These are phyloP conservation scores for Pseudomonodictys pantanalensis DNA, from an alignment of 495 filamentous ascomycete species.

Conservation along the genomic window DNA sequence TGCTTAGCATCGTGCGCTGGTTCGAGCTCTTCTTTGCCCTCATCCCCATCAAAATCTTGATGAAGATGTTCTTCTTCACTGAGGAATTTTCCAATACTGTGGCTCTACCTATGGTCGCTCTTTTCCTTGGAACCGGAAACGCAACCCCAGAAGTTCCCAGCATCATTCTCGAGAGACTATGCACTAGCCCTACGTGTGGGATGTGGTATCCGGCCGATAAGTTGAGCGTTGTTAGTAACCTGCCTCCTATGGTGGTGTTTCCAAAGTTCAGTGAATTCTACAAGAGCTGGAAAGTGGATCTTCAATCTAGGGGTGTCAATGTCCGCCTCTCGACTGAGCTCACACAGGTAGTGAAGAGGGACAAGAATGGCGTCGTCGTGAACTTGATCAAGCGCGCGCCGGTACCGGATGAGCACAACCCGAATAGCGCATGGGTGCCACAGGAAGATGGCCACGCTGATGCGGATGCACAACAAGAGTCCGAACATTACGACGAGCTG, in stretches of 20 bases:
- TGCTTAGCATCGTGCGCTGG: constrained; percentile 67
- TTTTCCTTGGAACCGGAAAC: constrained; percentile 70
- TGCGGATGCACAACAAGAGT: constrained; percentile 39
- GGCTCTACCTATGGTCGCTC: constrained; percentile 69
- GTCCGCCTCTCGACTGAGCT: constrained; percentile 64
- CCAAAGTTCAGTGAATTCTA: constrained; percentile 73
- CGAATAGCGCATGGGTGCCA: constrained; percentile 38
- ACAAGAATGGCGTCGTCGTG: constrained; percentile 57
- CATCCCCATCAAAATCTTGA: constrained; percentile 66
- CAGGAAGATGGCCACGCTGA: constrained; percentile 42
- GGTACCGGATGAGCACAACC: constrained; percentile 40
- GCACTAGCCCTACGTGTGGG: constrained; percentile 68
- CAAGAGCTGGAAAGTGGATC: constrained; percentile 60
- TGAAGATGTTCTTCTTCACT: constrained; percentile 69
- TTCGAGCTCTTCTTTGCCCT: constrained; percentile 70
- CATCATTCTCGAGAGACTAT: constrained; percentile 72
- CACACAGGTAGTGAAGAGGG: constrained; percentile 54
- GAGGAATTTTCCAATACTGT: constrained; percentile 72
- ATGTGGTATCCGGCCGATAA: constrained; percentile 76
- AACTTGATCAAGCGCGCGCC: constrained; percentile 41
- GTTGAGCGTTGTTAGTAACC: constrained; percentile 57
- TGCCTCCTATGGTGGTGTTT: constrained; percentile 79
- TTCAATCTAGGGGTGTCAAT: constrained; percentile 60
- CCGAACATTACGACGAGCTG: constrained; percentile 64
- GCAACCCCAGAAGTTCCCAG: constrained; percentile 73